Conservation (phyloP, 148 eudicot genomes). For the Drosera capensis region DNA sequence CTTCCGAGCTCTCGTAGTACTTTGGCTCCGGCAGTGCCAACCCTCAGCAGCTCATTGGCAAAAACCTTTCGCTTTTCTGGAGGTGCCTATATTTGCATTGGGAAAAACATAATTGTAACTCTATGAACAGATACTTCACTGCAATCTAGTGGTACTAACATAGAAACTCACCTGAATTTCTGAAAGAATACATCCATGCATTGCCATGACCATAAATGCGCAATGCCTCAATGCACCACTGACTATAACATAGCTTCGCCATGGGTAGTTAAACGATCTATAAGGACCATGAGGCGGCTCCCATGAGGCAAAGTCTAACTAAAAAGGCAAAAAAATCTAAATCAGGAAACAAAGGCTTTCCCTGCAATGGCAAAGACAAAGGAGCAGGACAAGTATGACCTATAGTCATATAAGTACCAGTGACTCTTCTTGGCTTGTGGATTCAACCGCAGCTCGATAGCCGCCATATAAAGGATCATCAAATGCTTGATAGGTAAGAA, state of each 20-base stretch:
- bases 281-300: constrained; percentile 64
- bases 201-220: not conserved
- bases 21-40: not conserved
- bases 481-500: constrained; percentile 27
- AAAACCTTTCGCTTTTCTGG: not conserved
- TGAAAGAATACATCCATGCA: not conserved
- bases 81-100: not conserved
- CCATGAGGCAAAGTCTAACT: constrained; percentile 40
- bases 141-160: not conserved
- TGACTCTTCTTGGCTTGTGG: constrained; percentile 34
- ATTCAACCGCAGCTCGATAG: constrained; percentile 28
- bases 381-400: not conserved
- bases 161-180: constrained; percentile 18
- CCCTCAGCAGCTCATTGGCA: not conserved
- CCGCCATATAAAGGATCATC: constrained; percentile 40
- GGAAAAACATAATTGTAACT: not conserved
- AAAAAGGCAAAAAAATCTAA: constrained; percentile 4
- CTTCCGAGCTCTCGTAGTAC: not conserved
- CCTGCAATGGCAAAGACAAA: too few relatives aligned
- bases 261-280: constrained; percentile 3
- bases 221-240: not conserved
- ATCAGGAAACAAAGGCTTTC: not conserved
- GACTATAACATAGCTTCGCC: not conserved
- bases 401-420: constrained; percentile 33
- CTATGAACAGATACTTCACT: not conserved